phyloP scores from a whole-genome alignment of 805 yeast genomes.

The Metschnikowia dekortorum region DNA sequence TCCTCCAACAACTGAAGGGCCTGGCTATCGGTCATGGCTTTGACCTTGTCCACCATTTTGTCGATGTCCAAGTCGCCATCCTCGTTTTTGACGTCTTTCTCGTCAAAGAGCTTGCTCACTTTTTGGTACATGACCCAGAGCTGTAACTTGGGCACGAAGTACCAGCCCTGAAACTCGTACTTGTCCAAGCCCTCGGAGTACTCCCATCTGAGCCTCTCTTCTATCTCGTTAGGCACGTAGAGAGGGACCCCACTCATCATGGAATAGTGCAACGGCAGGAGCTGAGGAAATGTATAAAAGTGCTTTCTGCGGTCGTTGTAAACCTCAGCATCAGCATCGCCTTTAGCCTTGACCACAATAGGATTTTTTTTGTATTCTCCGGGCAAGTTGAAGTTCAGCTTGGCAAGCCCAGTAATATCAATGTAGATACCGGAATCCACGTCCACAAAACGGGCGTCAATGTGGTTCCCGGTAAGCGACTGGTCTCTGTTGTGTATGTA shows the following conservation, averaged over 20 bases:
- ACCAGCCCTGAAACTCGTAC: slow-evolving; percentile 12
- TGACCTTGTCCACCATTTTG: slow-evolving; percentile 14
- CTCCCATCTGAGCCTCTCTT: slow-evolving; percentile 18
- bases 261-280: slow-evolving; percentile 18
- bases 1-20: slow-evolving; percentile 19
- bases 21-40: slow-evolving; percentile 25
- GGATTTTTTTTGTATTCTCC: slow-evolving; percentile 10
- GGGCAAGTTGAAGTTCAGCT: slow-evolving; percentile 10
- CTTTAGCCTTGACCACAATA: slow-evolving; percentile 10
- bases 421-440: slow-evolving; percentile 17
- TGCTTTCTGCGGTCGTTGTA: slow-evolving; percentile 19
- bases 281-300: slow-evolving; percentile 15
- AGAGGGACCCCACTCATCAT: slow-evolving; percentile 18
- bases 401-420: slow-evolving; percentile 16
- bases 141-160: slow-evolving; percentile 15
- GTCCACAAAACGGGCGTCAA: slow-evolving; percentile 16
- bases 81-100: slow-evolving; percentile 2
- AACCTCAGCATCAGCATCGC: slow-evolving; percentile 10
- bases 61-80: slow-evolving; percentile 5
- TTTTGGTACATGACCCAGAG: slow-evolving; percentile 19
- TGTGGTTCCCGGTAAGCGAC: slow-evolving; percentile 12
- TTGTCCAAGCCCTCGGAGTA: slow-evolving; percentile 14
- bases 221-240: slow-evolving; percentile 15
- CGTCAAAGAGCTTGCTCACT: slow-evolving; percentile 9
- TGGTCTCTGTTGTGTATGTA: slow-evolving; percentile 16